Evolutionary conservation across 140 eudicot genomes (phyloP).

Genomic region (Bidens hawaiensis): DNA sequence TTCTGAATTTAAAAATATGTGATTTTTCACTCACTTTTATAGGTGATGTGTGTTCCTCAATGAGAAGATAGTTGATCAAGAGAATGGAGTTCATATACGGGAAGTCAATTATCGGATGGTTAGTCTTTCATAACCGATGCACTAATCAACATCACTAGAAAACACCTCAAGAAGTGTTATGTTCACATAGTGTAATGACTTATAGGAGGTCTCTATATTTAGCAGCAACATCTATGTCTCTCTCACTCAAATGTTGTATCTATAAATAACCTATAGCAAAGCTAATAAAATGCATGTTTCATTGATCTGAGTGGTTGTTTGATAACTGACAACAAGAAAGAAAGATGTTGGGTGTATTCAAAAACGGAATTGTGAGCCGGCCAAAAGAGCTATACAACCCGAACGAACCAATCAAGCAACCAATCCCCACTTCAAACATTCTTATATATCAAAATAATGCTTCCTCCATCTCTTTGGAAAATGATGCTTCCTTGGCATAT

Average conservation of each 20-base stretch:
- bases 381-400: slow-evolving; percentile 87
- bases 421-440: slow-evolving; percentile 43
- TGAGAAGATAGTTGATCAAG: too few relatives aligned
- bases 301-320: slow-evolving; percentile 25
- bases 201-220: slow-evolving; percentile 12
- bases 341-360: slow-evolving; percentile 91
- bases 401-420: slow-evolving; percentile 21
- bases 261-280: slow-evolving; percentile 26
- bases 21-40: too few relatives aligned
- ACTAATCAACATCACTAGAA: background rate
- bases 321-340: slow-evolving; percentile 12
- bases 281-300: slow-evolving; percentile 18
- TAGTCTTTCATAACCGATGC: background rate
- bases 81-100: too few relatives aligned
- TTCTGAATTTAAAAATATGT: too few relatives aligned
- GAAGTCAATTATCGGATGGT: too few relatives aligned
- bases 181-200: slow-evolving; percentile 9
- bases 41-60: too few relatives aligned
- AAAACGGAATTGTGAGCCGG: slow-evolving; percentile 71
- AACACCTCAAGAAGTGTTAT: background rate
- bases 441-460: slow-evolving; percentile 44
- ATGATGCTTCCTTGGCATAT: slow-evolving; percentile 64
- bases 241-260: slow-evolving; percentile 13
- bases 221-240: background rate
- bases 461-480: slow-evolving; percentile 50